Evolutionary conservation across 805 yeast genomes (phyloP).

Genomic region (Tetrapisispora pingtungensis): DNA sequence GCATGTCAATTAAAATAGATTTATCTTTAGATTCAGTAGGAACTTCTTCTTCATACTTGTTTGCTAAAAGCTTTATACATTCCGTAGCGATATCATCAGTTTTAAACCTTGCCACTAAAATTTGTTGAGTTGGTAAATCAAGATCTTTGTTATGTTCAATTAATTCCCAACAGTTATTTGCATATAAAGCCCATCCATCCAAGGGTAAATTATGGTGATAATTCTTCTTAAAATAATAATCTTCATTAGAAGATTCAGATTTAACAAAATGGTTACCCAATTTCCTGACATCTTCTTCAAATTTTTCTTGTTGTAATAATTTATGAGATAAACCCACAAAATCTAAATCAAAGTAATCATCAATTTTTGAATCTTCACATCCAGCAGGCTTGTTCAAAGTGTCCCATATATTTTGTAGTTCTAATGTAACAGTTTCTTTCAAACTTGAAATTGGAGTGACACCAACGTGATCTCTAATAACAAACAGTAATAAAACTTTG

Average conservation of each 20-base stretch:
- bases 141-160: constrained; percentile 87
- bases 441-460: constrained; percentile 71
- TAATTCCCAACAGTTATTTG: constrained; percentile 87
- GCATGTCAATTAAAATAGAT: constrained; percentile 32
- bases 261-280: constrained; percentile 55
- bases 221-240: constrained; percentile 45
- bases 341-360: constrained; percentile 75
- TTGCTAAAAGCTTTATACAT: constrained; percentile 38
- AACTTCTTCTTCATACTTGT: constrained; percentile 26
- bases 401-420: constrained; percentile 71
- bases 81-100: constrained; percentile 76
- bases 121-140: constrained; percentile 94
- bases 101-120: constrained; percentile 84
- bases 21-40: constrained; percentile 23
- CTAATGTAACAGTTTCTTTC: constrained; percentile 56
- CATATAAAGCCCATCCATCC: constrained; percentile 93
- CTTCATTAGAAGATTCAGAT: constrained; percentile 8
- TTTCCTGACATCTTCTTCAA: constrained; percentile 45
- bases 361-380: constrained; percentile 38
- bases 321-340: constrained; percentile 82
- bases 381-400: constrained; percentile 63
- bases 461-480: constrained; percentile 86
- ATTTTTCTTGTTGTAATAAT: constrained; percentile 65
- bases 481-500: constrained; percentile 68
- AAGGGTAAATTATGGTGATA: constrained; percentile 73